Percentiles rank a stretch among this genome's conserved stretches.
These are phyloP conservation scores for Cryptosporidium viatorum DNA, from an alignment of 169 alveolate species.

Conservation along the genomic window DNA sequence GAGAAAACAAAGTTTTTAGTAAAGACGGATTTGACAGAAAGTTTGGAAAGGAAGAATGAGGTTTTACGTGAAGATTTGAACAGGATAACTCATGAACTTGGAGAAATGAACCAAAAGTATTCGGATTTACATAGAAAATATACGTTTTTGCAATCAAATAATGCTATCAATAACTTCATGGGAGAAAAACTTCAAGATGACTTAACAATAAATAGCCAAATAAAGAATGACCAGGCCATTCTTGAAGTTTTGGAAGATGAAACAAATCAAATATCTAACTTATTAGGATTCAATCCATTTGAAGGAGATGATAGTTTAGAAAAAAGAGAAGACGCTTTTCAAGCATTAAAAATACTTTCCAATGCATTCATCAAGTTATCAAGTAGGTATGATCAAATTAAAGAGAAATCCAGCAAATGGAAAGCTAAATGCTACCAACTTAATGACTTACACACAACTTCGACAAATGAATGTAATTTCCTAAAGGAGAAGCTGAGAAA, in stretches of 20 bases:
- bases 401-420: slow-evolving; percentile 29
- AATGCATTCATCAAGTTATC: slow-evolving; percentile 38
- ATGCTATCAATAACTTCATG: slow-evolving; percentile 3
- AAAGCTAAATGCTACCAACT: slow-evolving; percentile 41
- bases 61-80: slow-evolving; percentile 42
- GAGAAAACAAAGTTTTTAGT: not conserved
- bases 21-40: not conserved
- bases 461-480: slow-evolving; percentile 24
- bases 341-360: slow-evolving; percentile 36
- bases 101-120: slow-evolving; percentile 39
- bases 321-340: slow-evolving; percentile 12
- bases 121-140: slow-evolving; percentile 28
- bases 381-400: slow-evolving; percentile 2
- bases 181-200: slow-evolving; percentile 34
- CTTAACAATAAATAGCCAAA: not conserved
- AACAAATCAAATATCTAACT: slow-evolving; percentile 12
- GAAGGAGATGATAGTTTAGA: slow-evolving; percentile 10
- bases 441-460: slow-evolving; percentile 22
- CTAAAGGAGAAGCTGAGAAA: not conserved
- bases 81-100: slow-evolving; percentile 54
- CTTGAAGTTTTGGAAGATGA: not conserved
- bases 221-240: too few species aligned
- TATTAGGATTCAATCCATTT: slow-evolving; percentile 61
- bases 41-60: slow-evolving; percentile 44
- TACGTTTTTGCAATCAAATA: slow-evolving; percentile 36